phyloP scores from a whole-genome alignment of 1,284 basidiomycete genomes.

The Austropuccinia psidii region DNA sequence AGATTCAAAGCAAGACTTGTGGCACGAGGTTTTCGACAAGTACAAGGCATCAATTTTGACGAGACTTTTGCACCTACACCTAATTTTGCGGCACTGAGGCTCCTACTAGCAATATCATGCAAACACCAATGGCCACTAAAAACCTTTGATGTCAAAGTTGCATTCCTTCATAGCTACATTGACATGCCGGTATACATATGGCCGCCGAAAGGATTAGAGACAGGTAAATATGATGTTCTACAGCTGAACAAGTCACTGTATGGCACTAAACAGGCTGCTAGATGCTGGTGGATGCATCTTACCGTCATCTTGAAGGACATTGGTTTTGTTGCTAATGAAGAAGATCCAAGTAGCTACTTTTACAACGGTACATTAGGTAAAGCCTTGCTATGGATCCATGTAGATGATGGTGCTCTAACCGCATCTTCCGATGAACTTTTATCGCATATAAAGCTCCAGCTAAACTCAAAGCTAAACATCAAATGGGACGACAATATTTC shows the following conservation, averaged over 20 bases:
- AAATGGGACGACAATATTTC: neutral
- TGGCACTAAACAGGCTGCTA: neutral
- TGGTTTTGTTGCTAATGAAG: neutral
- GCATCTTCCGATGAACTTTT: neutral
- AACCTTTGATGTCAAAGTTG: no score
- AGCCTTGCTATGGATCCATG: conserved; percentile 10
- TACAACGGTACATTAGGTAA: neutral
- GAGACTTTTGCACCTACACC: no score
- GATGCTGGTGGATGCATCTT: conserved; percentile 13
- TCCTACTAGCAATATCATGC: no score
- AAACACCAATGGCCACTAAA: no score
- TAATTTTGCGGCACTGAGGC: no score
- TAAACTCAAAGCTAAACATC: neutral
- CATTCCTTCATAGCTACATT: no score
- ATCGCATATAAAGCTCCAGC: neutral
- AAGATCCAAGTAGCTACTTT: neutral
- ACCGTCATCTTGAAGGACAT: neutral
- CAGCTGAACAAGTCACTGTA: neutral
- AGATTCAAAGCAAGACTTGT: no score
- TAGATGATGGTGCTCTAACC: conserved; percentile 1
- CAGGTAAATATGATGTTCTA: no score
- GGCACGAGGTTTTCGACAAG: no score
- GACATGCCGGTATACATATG: no score
- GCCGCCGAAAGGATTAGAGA: no score
- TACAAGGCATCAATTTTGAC: no score